Conservation (phyloP, 169 alveolate species). For the Eimeria tenella region DNA sequence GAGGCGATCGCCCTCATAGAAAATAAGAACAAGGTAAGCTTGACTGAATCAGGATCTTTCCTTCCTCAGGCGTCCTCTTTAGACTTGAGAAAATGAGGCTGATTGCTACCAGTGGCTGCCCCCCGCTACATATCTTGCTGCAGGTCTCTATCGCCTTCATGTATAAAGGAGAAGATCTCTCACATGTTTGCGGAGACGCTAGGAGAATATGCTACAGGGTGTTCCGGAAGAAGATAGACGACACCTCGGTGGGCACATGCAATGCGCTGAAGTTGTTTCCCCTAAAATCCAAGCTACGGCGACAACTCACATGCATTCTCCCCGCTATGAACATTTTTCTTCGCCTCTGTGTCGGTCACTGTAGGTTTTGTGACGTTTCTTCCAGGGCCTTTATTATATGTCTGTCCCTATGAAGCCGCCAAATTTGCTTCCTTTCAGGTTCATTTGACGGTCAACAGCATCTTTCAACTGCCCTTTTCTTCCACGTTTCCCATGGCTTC, state of each 20-base stretch:
- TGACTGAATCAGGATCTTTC: neutral
- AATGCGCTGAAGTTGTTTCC: neutral
- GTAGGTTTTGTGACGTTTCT: neutral
- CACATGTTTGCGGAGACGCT: constrained; percentile 52
- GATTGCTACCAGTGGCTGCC: neutral
- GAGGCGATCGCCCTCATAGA: constrained; percentile 39
- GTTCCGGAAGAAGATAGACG: constrained; percentile 59
- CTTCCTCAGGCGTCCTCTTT: too few relatives aligned
- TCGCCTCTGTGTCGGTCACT: neutral
- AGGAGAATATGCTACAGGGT: constrained; percentile 59
- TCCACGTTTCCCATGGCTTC: constrained; percentile 49
- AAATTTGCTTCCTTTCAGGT: constrained; percentile 40
- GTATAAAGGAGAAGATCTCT: constrained; percentile 69
- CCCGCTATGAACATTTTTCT: neutral
- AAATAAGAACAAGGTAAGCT: constrained; percentile 44
- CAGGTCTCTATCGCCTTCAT: constrained; percentile 75
- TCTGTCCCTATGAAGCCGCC: neutral
- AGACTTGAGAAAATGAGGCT: too few relatives aligned
- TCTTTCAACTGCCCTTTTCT: constrained; percentile 58
- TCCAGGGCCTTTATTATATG: neutral
- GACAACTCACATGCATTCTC: neutral
- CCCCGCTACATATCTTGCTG: neutral
- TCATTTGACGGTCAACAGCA: constrained; percentile 49
- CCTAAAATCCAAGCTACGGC: neutral
- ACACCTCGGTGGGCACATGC: constrained; percentile 33